A percentile compares a stretch with the other conserved stretches of the same genome.
Evolutionary conservation across 495 filamentous ascomycete genomes (phyloP).

Genomic region (Lasiosphaeria hispida): DNA sequence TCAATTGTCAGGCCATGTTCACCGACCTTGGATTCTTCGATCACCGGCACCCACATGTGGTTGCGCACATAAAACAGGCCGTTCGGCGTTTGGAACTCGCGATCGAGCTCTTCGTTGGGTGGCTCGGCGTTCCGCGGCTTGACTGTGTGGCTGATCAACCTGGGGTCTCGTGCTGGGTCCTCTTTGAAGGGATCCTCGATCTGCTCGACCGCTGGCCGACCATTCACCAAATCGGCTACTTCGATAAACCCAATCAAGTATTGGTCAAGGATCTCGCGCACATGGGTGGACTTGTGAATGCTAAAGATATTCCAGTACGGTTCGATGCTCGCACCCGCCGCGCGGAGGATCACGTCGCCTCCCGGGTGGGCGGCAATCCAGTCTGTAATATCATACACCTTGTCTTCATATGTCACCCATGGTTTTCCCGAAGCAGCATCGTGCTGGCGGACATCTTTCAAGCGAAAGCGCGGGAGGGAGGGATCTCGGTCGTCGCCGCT

Average conservation of each 20-base stretch:
- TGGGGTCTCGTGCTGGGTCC: slow-evolving; percentile 51
- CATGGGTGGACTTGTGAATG: slow-evolving; percentile 57
- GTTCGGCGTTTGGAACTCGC: slow-evolving; percentile 51
- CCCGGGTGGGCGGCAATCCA: slow-evolving; percentile 59
- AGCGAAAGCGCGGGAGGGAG: slow-evolving; percentile 42
- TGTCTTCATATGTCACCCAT: slow-evolving; percentile 52
- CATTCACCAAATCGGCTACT: slow-evolving; percentile 48
- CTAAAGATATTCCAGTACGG: slow-evolving; percentile 64
- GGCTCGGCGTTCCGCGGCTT: slow-evolving; percentile 60
- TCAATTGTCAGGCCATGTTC: slow-evolving; percentile 52
- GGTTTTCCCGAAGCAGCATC: slow-evolving; percentile 41
- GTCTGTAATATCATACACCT: slow-evolving; percentile 60
- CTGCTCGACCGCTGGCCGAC: slow-evolving; percentile 38
- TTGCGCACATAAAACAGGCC: slow-evolving; percentile 60
- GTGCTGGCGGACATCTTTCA: slow-evolving; percentile 50
- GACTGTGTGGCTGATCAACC: slow-evolving; percentile 44
- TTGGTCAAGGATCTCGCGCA: slow-evolving; percentile 55
- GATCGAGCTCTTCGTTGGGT: slow-evolving; percentile 42
- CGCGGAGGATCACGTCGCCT: slow-evolving; percentile 58
- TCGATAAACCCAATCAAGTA: slow-evolving; percentile 56
- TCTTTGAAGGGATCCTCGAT: slow-evolving; percentile 56
- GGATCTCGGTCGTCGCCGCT: slow-evolving; percentile 31
- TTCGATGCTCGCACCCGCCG: slow-evolving; percentile 55
- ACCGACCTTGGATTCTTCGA: slow-evolving; percentile 36
- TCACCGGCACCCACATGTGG: slow-evolving; percentile 60